Evolutionary conservation across 1,139 yeast genomes (phyloP).

Genomic region (Pichia sp.): DNA sequence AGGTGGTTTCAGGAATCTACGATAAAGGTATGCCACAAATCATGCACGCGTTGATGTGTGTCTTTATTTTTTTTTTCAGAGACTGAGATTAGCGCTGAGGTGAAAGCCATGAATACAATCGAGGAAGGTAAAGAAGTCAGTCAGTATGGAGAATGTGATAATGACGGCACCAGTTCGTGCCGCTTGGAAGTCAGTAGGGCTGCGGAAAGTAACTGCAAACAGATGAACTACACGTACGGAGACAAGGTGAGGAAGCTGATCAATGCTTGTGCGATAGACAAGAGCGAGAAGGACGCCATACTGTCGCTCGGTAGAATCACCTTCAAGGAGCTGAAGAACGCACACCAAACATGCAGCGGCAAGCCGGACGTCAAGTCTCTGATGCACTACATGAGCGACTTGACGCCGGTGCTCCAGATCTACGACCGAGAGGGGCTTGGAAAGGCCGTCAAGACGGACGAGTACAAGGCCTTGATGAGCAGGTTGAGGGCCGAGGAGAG

Average conservation of each 20-base stretch:
- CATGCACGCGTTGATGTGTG: no score
- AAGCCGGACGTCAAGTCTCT: neutral
- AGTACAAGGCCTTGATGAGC: constrained; percentile 57
- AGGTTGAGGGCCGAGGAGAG: constrained; percentile 48
- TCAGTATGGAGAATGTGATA: no score
- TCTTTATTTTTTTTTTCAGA: no score
- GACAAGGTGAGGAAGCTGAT: constrained; percentile 13
- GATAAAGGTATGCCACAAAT: no score
- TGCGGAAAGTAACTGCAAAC: neutral
- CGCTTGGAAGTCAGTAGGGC: no score
- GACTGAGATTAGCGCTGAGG: no score
- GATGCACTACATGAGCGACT: constrained; percentile 12
- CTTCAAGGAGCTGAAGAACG: constrained; percentile 21
- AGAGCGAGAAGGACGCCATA: constrained; percentile 14
- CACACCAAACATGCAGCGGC: constrained; percentile 5
- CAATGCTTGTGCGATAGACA: constrained; percentile 3
- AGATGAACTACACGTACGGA: constrained; percentile 19
- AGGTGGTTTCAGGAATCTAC: no score
- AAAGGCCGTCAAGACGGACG: constrained; percentile 46
- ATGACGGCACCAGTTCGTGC: no score
- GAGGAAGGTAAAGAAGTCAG: no score
- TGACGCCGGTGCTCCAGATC: constrained; percentile 32
- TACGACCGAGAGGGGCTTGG: constrained; percentile 25
- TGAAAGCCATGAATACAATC: no score
- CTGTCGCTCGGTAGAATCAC: constrained; percentile 23